Evolutionary conservation across 2,329 filamentous ascomycete genomes (phyloP).

Genomic region (Aspergillus sp.): DNA sequence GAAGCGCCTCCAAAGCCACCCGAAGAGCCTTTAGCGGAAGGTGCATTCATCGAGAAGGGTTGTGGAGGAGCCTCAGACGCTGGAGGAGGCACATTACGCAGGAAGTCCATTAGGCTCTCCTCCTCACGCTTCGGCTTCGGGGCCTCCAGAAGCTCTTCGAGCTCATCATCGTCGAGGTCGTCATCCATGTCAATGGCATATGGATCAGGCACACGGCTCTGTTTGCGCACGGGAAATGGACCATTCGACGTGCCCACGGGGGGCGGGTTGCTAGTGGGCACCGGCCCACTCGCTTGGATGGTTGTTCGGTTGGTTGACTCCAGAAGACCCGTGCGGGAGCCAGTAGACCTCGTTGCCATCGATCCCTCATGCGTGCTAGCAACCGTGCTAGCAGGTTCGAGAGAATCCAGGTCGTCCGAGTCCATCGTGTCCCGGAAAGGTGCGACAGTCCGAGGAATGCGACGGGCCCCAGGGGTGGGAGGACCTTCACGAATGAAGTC

Average conservation of each 20-base stretch:
- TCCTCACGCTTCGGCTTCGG: conserved; percentile 40
- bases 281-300: conserved; percentile 20
- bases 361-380: conserved; percentile 53
- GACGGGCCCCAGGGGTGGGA: conserved; percentile 61
- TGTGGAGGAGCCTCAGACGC: conserved; percentile 29
- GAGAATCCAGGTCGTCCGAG: conserved; percentile 64
- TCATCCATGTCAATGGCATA: conserved; percentile 80
- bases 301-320: conserved; percentile 37
- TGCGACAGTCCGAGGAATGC: conserved; percentile 78
- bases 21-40: conserved; percentile 16
- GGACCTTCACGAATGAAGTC: conserved; percentile 93
- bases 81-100: conserved; percentile 46
- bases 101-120: conserved; percentile 50
- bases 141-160: conserved; percentile 54
- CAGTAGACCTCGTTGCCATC: conserved; percentile 58
- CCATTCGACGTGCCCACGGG: conserved; percentile 25
- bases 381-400: conserved; percentile 29
- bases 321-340: conserved; percentile 71
- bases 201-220: conserved; percentile 77
- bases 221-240: conserved; percentile 68
- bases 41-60: conserved; percentile 25
- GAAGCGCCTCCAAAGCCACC: conserved; percentile 18
- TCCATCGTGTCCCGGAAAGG: conserved; percentile 85
- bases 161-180: conserved; percentile 69
- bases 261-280: conserved; percentile 9